Evolutionary conservation across 2,329 filamentous ascomycete genomes (phyloP).

Genomic region (Myrmaecium sp.): DNA sequence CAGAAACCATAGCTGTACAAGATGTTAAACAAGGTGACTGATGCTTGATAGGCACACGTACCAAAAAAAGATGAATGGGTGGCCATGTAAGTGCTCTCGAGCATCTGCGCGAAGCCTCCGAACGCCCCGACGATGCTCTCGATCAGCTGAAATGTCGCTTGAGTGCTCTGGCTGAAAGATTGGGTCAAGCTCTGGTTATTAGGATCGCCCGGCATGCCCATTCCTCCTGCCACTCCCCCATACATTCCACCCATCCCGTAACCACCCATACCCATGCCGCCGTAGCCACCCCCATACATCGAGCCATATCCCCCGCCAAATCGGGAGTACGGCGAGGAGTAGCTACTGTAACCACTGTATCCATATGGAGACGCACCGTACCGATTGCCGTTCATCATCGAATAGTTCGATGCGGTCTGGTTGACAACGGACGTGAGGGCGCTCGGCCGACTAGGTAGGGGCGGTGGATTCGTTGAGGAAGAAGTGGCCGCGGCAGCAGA

Average conservation of each 20-base stretch:
- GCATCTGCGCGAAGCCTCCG: constrained; percentile 95
- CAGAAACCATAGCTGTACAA: constrained; percentile 76
- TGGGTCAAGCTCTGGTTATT: constrained; percentile 94
- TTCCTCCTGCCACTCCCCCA: constrained; percentile 18
- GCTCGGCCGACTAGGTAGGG: constrained; percentile 65
- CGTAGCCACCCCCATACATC: constrained; percentile 20
- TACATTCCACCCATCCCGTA: constrained; percentile 26
- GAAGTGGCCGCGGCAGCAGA: constrained; percentile 26
- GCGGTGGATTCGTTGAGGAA: constrained; percentile 35
- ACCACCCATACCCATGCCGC: constrained; percentile 24
- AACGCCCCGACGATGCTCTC: constrained; percentile 95
- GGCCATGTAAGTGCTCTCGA: constrained; percentile 99
- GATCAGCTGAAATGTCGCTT: constrained; percentile 94
- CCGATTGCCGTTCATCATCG: constrained; percentile 38
- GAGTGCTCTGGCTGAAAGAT: constrained; percentile 84
- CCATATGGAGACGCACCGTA: constrained; percentile 35
- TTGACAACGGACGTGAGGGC: constrained; percentile 67
- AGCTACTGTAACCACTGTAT: constrained; percentile 35
- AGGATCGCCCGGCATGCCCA: constrained; percentile 37
- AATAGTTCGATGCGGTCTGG: constrained; percentile 75
- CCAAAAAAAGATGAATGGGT: constrained; percentile 97
- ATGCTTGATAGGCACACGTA: constrained; percentile 23
- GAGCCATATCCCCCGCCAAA: constrained; percentile 25
- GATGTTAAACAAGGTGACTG: constrained; percentile 7
- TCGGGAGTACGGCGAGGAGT: constrained; percentile 38